Evolutionary conservation across 805 yeast species (phyloP).

Genomic region (Blastobotrys robertii): DNA sequence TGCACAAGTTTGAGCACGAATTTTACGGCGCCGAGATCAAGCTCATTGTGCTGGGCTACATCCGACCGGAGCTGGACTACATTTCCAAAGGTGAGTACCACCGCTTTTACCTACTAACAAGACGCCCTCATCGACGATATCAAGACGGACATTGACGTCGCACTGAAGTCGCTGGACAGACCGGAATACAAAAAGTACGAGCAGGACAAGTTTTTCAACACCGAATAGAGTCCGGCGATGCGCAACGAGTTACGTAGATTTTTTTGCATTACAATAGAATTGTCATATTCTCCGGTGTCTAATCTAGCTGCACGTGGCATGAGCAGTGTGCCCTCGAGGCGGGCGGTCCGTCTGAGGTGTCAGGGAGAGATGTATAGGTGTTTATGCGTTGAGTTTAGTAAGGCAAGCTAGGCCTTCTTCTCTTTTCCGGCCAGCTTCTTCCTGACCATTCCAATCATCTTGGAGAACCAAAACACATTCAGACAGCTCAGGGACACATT

Average conservation of each 20-base stretch:
- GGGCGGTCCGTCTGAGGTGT: too few relatives aligned
- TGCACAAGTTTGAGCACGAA: constrained; percentile 50
- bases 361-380: too few relatives aligned
- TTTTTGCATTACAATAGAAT: too few relatives aligned
- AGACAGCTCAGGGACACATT: constrained; percentile 57
- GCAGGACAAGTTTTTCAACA: constrained; percentile 15
- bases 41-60: constrained; percentile 72
- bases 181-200: constrained; percentile 33
- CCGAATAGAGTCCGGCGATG: too few relatives aligned
- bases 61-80: constrained; percentile 84
- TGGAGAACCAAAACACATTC: constrained; percentile 79
- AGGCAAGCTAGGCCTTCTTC: too few relatives aligned
- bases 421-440: too few relatives aligned
- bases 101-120: constrained; percentile 18
- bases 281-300: too few relatives aligned
- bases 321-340: too few relatives aligned
- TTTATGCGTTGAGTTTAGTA: too few relatives aligned
- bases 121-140: constrained; percentile 85
- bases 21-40: constrained; percentile 78
- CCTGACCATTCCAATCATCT: constrained; percentile 54
- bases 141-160: constrained; percentile 63
- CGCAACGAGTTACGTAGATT: too few relatives aligned
- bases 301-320: too few relatives aligned
- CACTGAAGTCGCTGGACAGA: constrained; percentile 39
- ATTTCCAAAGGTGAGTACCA: constrained; percentile 38